These are phyloP conservation scores for Ceratorhiza oryzae-sativae DNA, from an alignment of 1,284 basidiomycete genomes.

Conservation along the genomic window DNA sequence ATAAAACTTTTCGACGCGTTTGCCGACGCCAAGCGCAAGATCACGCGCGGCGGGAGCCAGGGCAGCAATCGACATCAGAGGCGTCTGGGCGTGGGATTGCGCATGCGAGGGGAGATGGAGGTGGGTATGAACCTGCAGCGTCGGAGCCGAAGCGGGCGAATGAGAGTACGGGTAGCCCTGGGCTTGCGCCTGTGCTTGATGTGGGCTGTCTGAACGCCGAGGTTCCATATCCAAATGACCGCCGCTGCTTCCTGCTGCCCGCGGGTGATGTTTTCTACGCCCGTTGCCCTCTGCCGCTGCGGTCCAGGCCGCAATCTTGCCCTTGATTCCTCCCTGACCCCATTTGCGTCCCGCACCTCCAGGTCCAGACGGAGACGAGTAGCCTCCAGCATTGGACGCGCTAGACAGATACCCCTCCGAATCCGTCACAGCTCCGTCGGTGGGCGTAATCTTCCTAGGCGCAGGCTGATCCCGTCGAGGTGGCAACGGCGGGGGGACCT, in stretches of 20 bases:
- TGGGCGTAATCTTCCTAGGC: background rate
- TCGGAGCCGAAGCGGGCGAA: conserved; percentile 32
- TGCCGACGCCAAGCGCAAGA: conserved; percentile 27
- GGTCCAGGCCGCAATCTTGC: conserved; percentile 61
- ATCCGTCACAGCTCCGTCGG: conserved; percentile 33
- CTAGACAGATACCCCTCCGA: conserved; percentile 32
- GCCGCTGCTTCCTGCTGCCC: conserved; percentile 45
- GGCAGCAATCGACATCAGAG: conserved; percentile 33
- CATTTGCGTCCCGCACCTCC: conserved; percentile 1
- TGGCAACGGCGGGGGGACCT: conserved; percentile 3
- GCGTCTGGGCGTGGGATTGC: conserved; percentile 26
- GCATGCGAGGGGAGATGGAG: conserved; percentile 21
- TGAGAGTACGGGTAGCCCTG: conserved; percentile 44
- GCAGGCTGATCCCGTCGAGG: background rate
- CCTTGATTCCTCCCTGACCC: conserved; percentile 50
- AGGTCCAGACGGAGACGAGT: background rate
- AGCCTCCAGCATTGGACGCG: conserved; percentile 11
- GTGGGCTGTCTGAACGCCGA: conserved; percentile 24
- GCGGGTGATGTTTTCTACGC: conserved; percentile 46
- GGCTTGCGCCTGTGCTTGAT: conserved; percentile 37
- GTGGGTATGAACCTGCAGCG: conserved; percentile 26
- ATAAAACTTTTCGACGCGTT: conserved; percentile 36
- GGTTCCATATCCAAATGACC: conserved; percentile 37
- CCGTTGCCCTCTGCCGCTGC: conserved; percentile 47
- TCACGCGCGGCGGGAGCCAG: conserved; percentile 33